Evolutionary conservation across 345 rosid genomes (phyloP).

Genomic region (Populus simonii): DNA sequence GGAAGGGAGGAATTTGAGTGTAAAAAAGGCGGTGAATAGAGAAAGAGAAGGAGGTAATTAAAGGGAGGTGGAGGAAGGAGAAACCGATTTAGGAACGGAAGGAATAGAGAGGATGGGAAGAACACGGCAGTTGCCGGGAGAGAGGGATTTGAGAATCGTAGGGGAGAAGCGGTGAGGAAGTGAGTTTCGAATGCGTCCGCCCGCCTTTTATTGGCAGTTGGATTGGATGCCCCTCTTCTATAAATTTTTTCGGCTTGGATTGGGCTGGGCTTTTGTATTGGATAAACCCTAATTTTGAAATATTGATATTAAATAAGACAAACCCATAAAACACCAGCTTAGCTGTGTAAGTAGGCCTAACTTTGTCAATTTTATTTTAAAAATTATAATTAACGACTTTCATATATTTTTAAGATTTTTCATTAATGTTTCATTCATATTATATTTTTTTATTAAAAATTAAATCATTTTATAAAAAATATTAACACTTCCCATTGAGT

Average conservation of each 20-base stretch:
- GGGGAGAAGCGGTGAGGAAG: not conserved
- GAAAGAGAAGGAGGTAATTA: not conserved
- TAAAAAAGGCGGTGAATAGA: no score
- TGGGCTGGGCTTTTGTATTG: not conserved
- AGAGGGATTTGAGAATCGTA: not conserved
- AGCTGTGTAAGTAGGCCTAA: no score
- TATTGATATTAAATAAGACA: no score
- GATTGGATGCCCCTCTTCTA: not conserved
- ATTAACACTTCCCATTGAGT: no score
- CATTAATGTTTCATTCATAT: no score
- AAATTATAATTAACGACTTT: no score
- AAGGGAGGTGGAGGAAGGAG: not conserved
- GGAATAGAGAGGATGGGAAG: not conserved
- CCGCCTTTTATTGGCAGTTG: conserved; percentile 1
- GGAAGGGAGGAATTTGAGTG: not conserved
- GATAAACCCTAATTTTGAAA: no score
- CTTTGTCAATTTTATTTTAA: no score
- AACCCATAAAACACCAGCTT: no score
- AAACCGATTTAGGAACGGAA: not conserved
- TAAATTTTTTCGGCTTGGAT: not conserved
- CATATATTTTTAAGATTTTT: no score
- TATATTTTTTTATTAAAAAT: no score
- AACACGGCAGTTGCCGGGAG: not conserved
- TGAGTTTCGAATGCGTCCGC: not conserved
- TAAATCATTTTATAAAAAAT: no score